Percentiles rank a stretch among this genome's conserved stretches.
phyloP scores from a whole-genome alignment of 306 rosid genomes.

The Trifolium dubium region DNA sequence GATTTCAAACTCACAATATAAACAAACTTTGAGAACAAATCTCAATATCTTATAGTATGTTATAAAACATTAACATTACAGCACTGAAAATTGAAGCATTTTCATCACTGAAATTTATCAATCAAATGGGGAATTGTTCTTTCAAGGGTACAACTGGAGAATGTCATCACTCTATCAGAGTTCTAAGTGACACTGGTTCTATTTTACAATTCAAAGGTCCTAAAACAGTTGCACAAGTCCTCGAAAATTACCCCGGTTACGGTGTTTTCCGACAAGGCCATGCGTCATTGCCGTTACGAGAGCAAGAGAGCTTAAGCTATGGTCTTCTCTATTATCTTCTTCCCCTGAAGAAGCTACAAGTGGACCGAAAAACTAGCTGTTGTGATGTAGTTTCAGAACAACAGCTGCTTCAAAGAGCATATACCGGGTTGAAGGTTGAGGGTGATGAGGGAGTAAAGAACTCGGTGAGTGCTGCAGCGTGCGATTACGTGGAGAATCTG shows the following conservation, averaged over 20 bases:
- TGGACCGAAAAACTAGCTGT: neutral
- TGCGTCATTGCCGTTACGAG: constrained; percentile 50
- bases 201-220: constrained; percentile 66
- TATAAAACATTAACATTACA: neutral
- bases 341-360: constrained; percentile 40
- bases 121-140: constrained; percentile 78
- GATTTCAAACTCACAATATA: constrained; percentile 44
- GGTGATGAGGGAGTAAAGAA: constrained; percentile 31
- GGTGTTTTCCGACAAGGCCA: constrained; percentile 63
- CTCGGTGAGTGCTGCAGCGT: constrained; percentile 24
- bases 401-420: constrained; percentile 24
- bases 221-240: constrained; percentile 61
- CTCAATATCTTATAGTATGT: neutral
- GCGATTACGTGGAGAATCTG: constrained; percentile 53
- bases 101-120: constrained; percentile 29
- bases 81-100: constrained; percentile 3
- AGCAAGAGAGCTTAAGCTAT: constrained; percentile 47
- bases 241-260: constrained; percentile 51
- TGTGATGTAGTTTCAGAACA: constrained; percentile 7
- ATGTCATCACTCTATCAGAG: constrained; percentile 57
- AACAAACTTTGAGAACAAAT: neutral
- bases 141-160: constrained; percentile 56
- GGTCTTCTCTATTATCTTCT: constrained; percentile 71
- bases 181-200: constrained; percentile 61
- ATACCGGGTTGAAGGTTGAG: constrained; percentile 14